These are phyloP conservation scores for Xerocomus nothofagi DNA, from an alignment of 1,284 basidiomycete genomes.

Conservation along the genomic window DNA sequence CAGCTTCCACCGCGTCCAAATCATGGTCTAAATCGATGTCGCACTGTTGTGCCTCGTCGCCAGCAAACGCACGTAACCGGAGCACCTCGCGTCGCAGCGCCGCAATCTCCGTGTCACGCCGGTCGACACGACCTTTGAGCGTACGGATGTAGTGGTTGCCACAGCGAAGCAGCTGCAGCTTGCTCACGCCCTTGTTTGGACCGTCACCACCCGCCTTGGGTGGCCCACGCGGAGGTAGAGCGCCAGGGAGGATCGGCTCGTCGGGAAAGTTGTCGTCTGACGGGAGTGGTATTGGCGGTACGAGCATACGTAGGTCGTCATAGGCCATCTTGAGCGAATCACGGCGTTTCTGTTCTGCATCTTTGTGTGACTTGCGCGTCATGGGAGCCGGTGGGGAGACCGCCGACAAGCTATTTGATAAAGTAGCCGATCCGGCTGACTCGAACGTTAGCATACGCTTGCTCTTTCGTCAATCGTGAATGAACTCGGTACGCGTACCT, in stretches of 20 bases:
- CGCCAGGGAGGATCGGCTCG: conserved; percentile 76
- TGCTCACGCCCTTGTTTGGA: conserved; percentile 93
- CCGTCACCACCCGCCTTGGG: conserved; percentile 85
- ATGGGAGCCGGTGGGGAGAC: conserved; percentile 34
- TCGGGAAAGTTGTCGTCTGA: conserved; percentile 61
- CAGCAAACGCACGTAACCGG: conserved; percentile 51
- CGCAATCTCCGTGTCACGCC: conserved; percentile 81
- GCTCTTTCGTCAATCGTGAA: not conserved
- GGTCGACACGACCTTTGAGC: conserved; percentile 76
- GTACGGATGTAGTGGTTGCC: conserved; percentile 85
- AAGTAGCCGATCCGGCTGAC: conserved; percentile 28
- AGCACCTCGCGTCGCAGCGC: conserved; percentile 68
- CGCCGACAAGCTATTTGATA: conserved; percentile 26
- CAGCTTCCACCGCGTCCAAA: conserved; percentile 42
- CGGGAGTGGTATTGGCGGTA: conserved; percentile 86
- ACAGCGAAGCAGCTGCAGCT: conserved; percentile 88
- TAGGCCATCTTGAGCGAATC: conserved; percentile 96
- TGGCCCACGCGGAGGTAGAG: conserved; percentile 81
- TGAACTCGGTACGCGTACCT: conserved; percentile 41
- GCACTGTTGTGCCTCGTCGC: conserved; percentile 29
- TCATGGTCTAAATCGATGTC: conserved; percentile 45
- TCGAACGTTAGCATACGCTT: conserved; percentile 10
- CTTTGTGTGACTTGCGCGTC: conserved; percentile 91
- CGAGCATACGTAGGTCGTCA: conserved; percentile 85
- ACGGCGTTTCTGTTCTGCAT: conserved; percentile 94